These are phyloP conservation scores for Arxiozyma bovina DNA, from an alignment of 1,139 yeast genomes.

Conservation along the genomic window DNA sequence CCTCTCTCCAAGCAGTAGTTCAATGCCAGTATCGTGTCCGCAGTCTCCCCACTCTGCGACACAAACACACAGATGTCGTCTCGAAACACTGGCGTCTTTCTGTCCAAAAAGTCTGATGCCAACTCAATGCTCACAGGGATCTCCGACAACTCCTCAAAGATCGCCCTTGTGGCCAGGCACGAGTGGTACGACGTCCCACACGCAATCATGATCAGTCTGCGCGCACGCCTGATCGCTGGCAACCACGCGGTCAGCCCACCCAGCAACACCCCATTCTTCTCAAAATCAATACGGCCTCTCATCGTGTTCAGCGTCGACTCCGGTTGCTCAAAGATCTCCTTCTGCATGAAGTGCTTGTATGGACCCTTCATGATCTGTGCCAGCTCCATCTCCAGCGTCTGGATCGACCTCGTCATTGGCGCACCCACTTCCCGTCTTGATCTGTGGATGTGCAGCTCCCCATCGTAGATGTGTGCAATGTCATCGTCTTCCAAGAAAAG, in stretches of 20 bases:
- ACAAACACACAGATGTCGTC: constrained; percentile 97
- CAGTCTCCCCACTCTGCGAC: constrained; percentile 98
- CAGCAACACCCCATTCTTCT: constrained; percentile 61
- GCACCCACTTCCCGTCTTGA: constrained; percentile 87
- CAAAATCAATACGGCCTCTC: constrained; percentile 98
- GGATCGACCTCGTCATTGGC: constrained; percentile 88
- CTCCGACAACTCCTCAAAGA: constrained; percentile 93
- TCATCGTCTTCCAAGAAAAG: constrained; percentile 96
- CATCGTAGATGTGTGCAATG: constrained; percentile 95
- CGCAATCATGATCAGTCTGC: constrained; percentile 96
- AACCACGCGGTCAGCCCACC: constrained; percentile 87
- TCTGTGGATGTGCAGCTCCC: constrained; percentile 97
- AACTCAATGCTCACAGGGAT: constrained; percentile 93
- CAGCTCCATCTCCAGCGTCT: constrained; percentile 92
- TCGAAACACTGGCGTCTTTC: constrained; percentile 92
- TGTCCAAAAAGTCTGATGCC: constrained; percentile 94
- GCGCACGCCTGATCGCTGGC: constrained; percentile 84
- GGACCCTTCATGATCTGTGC: constrained; percentile 98
- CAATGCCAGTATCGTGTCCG: constrained; percentile 94
- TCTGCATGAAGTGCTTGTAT: constrained; percentile 94
- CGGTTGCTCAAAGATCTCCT: constrained; percentile 97
- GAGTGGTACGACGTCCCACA: constrained; percentile 99
- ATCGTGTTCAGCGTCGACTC: constrained; percentile 96
- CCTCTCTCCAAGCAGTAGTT: constrained; percentile 96
- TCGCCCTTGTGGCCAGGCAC: constrained; percentile 91